Evolutionary conservation across 2,329 filamentous ascomycete genomes (phyloP).

Genomic region (Aspergillus floridensis): DNA sequence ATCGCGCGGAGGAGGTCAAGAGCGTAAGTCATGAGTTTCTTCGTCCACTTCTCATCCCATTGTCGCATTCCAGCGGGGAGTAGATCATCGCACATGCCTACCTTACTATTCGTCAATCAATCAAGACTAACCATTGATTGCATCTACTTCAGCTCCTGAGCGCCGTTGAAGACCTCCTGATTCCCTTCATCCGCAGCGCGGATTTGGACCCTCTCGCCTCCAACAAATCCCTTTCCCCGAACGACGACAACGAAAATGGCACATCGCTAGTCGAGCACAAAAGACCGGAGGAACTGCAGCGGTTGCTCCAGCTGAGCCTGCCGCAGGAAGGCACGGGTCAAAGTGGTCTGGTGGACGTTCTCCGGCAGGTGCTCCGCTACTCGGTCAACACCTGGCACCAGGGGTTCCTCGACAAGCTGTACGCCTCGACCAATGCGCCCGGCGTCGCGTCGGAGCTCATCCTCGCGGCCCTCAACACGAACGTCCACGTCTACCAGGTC

Average conservation of each 20-base stretch:
- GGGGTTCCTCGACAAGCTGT: constrained; percentile 93
- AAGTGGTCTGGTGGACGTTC: constrained; percentile 68
- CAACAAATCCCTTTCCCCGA: constrained; percentile 3
- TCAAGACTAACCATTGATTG: constrained; percentile 6
- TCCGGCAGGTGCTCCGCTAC: constrained; percentile 71
- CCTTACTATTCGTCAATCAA: neutral
- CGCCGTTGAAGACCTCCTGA: constrained; percentile 44
- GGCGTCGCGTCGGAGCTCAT: constrained; percentile 83
- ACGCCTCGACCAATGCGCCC: constrained; percentile 83
- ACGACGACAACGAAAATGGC: constrained; percentile 22
- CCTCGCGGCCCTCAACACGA: constrained; percentile 84
- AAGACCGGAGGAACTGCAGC: constrained; percentile 58
- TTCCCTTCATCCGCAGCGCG: constrained; percentile 46
- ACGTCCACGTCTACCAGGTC: constrained; percentile 90
- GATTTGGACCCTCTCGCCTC: constrained; percentile 30
- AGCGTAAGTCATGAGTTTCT: constrained; percentile 33
- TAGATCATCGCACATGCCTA: neutral
- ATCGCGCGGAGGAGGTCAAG: constrained; percentile 43
- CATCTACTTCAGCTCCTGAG: constrained; percentile 31
- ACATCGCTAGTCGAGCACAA: constrained; percentile 65
- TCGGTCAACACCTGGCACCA: constrained; percentile 99
- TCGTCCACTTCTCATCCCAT: neutral
- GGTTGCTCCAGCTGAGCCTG: constrained; percentile 53
- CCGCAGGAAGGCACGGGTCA: constrained; percentile 60
- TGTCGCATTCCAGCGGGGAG: neutral